Evolutionary conservation across 1,139 yeast species (phyloP).

Genomic region (Keqinozyma sinolaborantium): DNA sequence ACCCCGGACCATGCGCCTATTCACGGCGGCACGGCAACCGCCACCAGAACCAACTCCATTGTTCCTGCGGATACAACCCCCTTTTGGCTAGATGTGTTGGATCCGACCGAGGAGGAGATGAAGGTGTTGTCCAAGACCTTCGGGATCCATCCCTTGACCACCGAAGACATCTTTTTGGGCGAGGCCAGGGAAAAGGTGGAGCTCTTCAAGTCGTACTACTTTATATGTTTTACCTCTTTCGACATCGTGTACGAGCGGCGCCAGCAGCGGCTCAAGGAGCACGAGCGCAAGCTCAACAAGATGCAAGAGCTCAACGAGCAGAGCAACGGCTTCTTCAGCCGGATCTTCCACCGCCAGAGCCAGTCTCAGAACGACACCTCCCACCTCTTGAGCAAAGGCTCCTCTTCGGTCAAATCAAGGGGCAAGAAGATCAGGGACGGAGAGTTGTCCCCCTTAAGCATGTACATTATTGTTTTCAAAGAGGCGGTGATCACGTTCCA

Average conservation of each 20-base stretch:
- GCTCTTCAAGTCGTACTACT: slow-evolving; percentile 81
- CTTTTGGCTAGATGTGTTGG: slow-evolving; percentile 88
- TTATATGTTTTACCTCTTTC: slow-evolving; percentile 90
- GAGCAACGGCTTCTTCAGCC: slow-evolving; percentile 7
- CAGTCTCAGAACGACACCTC: slow-evolving; percentile 3
- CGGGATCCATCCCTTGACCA: slow-evolving; percentile 92
- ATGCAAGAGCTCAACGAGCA: slow-evolving; percentile 30
- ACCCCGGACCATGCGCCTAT: slow-evolving; percentile 1
- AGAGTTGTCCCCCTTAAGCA: slow-evolving; percentile 85
- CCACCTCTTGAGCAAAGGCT: slow-evolving; percentile 6
- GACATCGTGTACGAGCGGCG: slow-evolving; percentile 77
- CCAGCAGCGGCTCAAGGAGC: slow-evolving; percentile 44
- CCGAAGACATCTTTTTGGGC: slow-evolving; percentile 91
- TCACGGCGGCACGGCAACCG: slow-evolving; percentile 9
- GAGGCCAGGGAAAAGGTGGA: slow-evolving; percentile 96
- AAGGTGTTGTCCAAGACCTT: slow-evolving; percentile 86
- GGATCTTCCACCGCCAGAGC: slow-evolving; percentile 11
- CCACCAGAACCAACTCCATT: slow-evolving; percentile 12
- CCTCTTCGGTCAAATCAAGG: slow-evolving; percentile 23
- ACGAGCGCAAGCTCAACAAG: slow-evolving; percentile 37
- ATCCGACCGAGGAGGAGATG: slow-evolving; percentile 97
- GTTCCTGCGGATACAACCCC: slow-evolving; percentile 30
- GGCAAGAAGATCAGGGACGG: slow-evolving; percentile 52
- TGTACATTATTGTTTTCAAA: slow-evolving; percentile 87
- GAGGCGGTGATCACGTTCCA: slow-evolving; percentile 93